Conservation (phyloP, 179 eudicot species). For the Actinidia chinensis region DNA sequence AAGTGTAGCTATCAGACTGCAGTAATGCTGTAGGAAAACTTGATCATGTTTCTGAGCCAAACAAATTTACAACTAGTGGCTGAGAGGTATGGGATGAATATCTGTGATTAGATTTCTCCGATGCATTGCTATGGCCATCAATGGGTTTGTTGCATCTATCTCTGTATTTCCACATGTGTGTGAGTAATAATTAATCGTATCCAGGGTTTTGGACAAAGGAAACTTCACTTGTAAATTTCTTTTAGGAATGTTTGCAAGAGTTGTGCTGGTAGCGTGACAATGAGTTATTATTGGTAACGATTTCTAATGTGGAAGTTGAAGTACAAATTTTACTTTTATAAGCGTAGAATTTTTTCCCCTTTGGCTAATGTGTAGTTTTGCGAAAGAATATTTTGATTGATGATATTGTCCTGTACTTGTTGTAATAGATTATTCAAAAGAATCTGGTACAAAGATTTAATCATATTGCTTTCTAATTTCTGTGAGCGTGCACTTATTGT, state of each 20-base stretch:
- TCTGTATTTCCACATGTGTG: not conserved
- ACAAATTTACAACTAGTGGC: not conserved
- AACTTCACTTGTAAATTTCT: constrained; percentile 1
- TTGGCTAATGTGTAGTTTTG: not conserved
- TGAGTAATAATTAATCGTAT: not conserved
- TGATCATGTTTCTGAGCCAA: not conserved
- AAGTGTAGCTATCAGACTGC: not conserved
- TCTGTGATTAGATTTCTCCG: not conserved
- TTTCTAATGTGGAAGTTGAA: not conserved
- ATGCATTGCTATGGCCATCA: not conserved
- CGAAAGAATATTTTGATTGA: not conserved
- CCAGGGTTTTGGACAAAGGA: not conserved
- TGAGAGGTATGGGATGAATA: not conserved
- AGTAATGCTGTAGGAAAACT: not conserved
- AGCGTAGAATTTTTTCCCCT: too few relatives aligned
- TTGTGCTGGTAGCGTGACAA: not conserved
- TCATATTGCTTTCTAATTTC: constrained; percentile 11
- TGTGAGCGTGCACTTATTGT: not conserved
- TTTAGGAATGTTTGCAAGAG: not conserved
- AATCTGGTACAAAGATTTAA: not conserved
- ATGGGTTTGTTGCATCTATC: constrained; percentile 1
- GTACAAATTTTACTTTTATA: not conserved
- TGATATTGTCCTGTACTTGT: not conserved
- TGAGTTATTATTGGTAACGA: not conserved
- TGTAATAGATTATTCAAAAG: not conserved